A percentile compares a stretch with the other conserved stretches of the same genome.
These are phyloP conservation scores for Cymbopogon flexuosus DNA, from an alignment of 202 grass and related monocot genomes.

Conservation along the genomic window DNA sequence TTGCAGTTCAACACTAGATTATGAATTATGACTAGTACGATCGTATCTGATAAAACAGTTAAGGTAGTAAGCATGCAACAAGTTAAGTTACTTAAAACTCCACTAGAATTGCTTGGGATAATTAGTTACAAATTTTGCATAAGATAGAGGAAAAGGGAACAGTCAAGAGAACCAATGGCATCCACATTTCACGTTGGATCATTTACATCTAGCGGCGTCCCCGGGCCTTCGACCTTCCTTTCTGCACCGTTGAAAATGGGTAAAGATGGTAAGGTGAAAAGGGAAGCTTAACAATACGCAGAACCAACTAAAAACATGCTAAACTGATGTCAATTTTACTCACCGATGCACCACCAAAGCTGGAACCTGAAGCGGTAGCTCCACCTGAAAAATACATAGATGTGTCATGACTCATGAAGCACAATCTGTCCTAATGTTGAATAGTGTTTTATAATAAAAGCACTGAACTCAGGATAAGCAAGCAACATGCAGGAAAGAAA, in stretches of 20 bases:
- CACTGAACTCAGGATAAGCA: background rate
- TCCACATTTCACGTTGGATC: background rate
- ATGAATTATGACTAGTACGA: background rate
- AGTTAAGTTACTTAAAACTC: background rate
- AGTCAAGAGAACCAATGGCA: slow-evolving; percentile 25
- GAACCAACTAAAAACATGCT: background rate
- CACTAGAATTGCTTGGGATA: background rate
- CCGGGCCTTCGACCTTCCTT: slow-evolving; percentile 39
- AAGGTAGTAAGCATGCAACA: background rate
- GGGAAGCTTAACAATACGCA: background rate
- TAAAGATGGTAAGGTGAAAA: background rate
- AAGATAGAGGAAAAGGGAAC: background rate
- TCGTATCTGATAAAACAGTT: background rate
- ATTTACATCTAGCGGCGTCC: slow-evolving; percentile 32
- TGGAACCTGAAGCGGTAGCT: slow-evolving; percentile 76
- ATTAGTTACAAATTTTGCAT: slow-evolving; percentile 41
- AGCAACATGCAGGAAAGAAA: background rate
- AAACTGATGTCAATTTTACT: slow-evolving; percentile 33
- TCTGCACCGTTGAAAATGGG: slow-evolving; percentile 23
- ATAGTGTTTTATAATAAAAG: background rate
- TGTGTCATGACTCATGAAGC: background rate
- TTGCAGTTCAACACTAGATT: background rate
- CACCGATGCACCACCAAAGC: slow-evolving; percentile 84
- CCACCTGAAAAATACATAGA: slow-evolving; percentile 47
- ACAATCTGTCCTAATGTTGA: background rate